phyloP scores from a whole-genome alignment of 2,329 filamentous ascomycete species.

The Hortaea werneckii region DNA sequence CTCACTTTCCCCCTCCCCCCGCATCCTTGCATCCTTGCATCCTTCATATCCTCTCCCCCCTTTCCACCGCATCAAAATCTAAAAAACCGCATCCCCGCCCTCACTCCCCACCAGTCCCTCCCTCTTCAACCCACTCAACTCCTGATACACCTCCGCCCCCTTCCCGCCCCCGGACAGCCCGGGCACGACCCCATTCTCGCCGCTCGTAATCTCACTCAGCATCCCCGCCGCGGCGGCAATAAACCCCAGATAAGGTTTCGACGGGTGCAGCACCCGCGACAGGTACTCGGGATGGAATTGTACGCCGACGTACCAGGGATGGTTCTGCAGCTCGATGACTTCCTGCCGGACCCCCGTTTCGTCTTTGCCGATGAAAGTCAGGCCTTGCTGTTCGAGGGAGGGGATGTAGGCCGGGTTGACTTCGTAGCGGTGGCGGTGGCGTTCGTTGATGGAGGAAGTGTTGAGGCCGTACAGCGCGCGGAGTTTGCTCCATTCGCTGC shows the following conservation, averaged over 20 bases:
- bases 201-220: constrained; percentile 39
- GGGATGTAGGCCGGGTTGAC: constrained; percentile 74
- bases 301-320: constrained; percentile 75
- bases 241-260: constrained; percentile 72
- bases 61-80: no score
- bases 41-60: no score
- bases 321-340: constrained; percentile 69
- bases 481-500: constrained; percentile 68
- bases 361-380: constrained; percentile 72
- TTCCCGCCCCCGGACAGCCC: not conserved
- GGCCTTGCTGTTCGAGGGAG: constrained; percentile 54
- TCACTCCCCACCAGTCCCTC: constrained; percentile 7
- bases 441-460: constrained; percentile 46
- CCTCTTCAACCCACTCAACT: not conserved
- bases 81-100: not conserved
- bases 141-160: not conserved
- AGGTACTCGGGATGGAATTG: constrained; percentile 88
- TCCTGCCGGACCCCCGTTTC: constrained; percentile 72
- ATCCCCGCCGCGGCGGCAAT: constrained; percentile 66
- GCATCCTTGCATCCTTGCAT: no score
- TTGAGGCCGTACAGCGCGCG: constrained; percentile 58
- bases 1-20: no score
- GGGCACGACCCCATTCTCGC: not conserved
- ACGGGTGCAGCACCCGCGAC: constrained; percentile 62
- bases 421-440: constrained; percentile 84